Evolutionary conservation across 1,284 basidiomycete genomes (phyloP).

Genomic region (Heterobasidion occidentale): DNA sequence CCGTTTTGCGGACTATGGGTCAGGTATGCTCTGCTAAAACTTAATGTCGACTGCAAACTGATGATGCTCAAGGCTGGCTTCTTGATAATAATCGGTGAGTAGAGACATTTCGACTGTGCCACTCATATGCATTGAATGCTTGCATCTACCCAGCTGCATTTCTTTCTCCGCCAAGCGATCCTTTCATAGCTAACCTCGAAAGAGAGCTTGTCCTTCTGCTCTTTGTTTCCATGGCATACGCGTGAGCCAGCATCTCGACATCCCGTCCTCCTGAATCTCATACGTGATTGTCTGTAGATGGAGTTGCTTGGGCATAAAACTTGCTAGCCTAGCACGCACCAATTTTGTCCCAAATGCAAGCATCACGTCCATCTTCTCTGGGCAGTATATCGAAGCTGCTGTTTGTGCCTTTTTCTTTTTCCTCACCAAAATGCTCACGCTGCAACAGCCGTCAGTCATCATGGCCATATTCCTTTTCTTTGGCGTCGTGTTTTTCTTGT

Average conservation of each 20-base stretch:
- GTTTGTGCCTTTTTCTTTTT: conserved; percentile 25
- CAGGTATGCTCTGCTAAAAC: conserved; percentile 32
- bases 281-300: conserved; percentile 35
- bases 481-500: conserved; percentile 55
- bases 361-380: conserved; percentile 30
- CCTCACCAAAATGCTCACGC: conserved; percentile 10
- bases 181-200: conserved; percentile 62
- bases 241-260: conserved; percentile 33
- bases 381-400: conserved; percentile 50
- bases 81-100: conserved; percentile 53
- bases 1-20: conserved; percentile 45
- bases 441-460: conserved; percentile 47
- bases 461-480: conserved; percentile 60
- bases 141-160: conserved; percentile 38
- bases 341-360: conserved; percentile 33
- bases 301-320: conserved; percentile 57
- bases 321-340: conserved; percentile 52
- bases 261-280: conserved; percentile 1
- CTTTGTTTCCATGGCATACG: conserved; percentile 51
- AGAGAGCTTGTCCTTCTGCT: conserved; percentile 56
- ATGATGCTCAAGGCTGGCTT: conserved; percentile 45
- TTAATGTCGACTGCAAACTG: background rate
- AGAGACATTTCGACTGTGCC: background rate
- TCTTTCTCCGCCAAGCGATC: conserved; percentile 61
- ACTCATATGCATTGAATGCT: conserved; percentile 1